Conservation (phyloP, 2,329 filamentous ascomycete genomes). For the Diplocarpon mali region DNA sequence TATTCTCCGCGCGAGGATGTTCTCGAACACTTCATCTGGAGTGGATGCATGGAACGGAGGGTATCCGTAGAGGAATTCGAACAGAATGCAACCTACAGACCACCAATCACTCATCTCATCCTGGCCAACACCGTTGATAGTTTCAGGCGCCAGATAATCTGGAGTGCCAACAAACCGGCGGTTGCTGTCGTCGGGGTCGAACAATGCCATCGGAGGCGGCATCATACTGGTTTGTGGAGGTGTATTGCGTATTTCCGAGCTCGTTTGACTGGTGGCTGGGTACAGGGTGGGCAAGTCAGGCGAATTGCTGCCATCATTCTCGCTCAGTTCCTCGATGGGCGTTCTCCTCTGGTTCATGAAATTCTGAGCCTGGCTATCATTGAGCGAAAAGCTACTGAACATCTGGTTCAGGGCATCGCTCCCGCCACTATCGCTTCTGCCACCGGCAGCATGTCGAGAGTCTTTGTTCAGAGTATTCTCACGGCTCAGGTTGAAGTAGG, state of each 20-base stretch:
- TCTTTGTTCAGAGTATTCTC: conserved; percentile 48
- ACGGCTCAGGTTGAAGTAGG: conserved; percentile 75
- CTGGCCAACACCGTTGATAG: conserved; percentile 87
- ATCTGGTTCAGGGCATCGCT: conserved; percentile 77
- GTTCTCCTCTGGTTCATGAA: conserved; percentile 36
- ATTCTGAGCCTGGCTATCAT: conserved; percentile 40
- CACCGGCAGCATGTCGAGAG: conserved; percentile 54
- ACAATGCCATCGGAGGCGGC: conserved; percentile 85
- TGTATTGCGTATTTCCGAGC: conserved; percentile 41
- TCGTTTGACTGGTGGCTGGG: conserved; percentile 31
- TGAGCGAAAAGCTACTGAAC: conserved; percentile 68
- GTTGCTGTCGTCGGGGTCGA: conserved; percentile 88
- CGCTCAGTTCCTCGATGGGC: conserved; percentile 64
- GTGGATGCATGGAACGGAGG: conserved; percentile 88
- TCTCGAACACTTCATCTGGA: conserved; percentile 91
- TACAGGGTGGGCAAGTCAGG: conserved; percentile 66
- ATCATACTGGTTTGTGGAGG: conserved; percentile 61
- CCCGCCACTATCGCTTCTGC: conserved; percentile 83
- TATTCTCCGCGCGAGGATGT: conserved; percentile 81
- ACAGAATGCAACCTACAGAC: conserved; percentile 97
- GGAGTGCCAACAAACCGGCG: conserved; percentile 92
- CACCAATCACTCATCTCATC: conserved; percentile 99
- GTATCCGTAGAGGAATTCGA: conserved; percentile 87
- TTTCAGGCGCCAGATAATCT: conserved; percentile 93
- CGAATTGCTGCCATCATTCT: conserved; percentile 60